A percentile compares a stretch with the other conserved stretches of the same genome.
Conservation (phyloP, 2,329 filamentous ascomycete genomes). For the Fusarium illudens region DNA sequence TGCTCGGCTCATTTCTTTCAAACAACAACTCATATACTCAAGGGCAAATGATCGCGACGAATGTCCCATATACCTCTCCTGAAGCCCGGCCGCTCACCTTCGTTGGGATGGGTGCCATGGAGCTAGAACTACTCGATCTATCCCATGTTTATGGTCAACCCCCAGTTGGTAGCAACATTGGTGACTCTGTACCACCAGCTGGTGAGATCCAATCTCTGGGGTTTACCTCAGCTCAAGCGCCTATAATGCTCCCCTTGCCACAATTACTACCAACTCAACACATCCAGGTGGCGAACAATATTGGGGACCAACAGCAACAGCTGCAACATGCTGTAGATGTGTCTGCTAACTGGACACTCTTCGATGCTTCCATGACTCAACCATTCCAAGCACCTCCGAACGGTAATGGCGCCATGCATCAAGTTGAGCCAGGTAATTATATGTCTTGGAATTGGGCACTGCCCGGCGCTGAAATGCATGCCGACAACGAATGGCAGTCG, state of each 20-base stretch:
- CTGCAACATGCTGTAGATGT: neutral
- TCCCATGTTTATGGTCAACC: neutral
- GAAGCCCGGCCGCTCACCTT: neutral
- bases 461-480: neutral
- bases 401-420: neutral
- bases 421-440: neutral
- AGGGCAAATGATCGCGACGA: neutral
- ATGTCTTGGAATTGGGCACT: neutral
- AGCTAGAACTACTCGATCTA: neutral
- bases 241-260: neutral
- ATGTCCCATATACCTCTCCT: neutral
- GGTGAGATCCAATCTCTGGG: neutral
- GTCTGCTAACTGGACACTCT: neutral
- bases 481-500: neutral
- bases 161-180: neutral
- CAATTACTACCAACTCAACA: neutral
- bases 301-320: neutral
- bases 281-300: neutral
- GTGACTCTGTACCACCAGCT: neutral
- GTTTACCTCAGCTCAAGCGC: neutral
- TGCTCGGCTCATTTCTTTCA: neutral
- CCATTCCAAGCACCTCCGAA: neutral
- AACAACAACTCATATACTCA: neutral
- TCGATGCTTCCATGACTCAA: neutral
- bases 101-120: neutral